Conservation (phyloP, 495 filamentous ascomycete species). For the Penicillium dipodomyicola region DNA sequence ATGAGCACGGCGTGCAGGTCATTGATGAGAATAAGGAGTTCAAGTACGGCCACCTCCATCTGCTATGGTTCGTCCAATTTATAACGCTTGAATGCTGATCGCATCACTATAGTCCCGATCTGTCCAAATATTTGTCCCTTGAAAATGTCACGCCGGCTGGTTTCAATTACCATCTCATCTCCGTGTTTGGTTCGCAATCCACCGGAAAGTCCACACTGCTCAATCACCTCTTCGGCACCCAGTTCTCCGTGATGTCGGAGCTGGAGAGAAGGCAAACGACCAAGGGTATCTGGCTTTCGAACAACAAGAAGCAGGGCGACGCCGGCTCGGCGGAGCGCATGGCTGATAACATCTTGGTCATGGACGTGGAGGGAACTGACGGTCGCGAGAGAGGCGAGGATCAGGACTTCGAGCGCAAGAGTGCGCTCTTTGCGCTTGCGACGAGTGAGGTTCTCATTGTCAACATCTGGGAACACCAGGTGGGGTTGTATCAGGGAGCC, state of each 20-base stretch:
- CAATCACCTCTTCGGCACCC: conserved; percentile 91
- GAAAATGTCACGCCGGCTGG: conserved; percentile 80
- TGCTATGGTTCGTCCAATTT: background rate
- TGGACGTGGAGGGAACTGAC: conserved; percentile 99
- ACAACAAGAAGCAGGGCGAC: conserved; percentile 67
- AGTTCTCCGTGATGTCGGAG: conserved; percentile 97
- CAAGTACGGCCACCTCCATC: conserved; percentile 60
- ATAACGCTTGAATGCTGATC: conserved; percentile 21
- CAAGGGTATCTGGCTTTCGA: conserved; percentile 99
- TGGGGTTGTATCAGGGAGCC: conserved; percentile 94
- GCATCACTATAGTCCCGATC: conserved; percentile 57
- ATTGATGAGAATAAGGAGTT: conserved; percentile 94
- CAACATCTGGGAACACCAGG: conserved; percentile 99
- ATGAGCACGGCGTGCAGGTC: conserved; percentile 93
- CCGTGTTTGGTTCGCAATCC: conserved; percentile 97
- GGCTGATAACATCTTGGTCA: conserved; percentile 97
- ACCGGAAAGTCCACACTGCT: conserved; percentile 97
- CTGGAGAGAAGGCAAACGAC: conserved; percentile 88
- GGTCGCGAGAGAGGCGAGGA: conserved; percentile 95
- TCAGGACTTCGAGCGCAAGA: conserved; percentile 98
- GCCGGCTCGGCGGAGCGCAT: conserved; percentile 50
- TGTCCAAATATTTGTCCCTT: conserved; percentile 75
- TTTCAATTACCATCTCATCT: conserved; percentile 99
- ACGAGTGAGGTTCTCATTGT: conserved; percentile 98
- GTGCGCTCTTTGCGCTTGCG: conserved; percentile 91